These are phyloP conservation scores for Dryas drummondii DNA, from an alignment of 306 rosid species.

Conservation along the genomic window DNA sequence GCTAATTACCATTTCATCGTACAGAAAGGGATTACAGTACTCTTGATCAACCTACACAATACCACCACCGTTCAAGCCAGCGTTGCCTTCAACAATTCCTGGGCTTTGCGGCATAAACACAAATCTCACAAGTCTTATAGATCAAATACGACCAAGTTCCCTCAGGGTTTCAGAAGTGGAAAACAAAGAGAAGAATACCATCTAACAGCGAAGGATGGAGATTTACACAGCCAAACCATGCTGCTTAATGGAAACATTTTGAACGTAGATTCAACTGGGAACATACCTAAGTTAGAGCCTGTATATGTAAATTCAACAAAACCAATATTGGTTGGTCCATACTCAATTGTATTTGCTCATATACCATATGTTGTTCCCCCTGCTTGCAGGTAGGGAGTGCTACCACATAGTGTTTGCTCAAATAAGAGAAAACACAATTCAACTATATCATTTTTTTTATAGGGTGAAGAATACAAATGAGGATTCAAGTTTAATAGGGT, in stretches of 20 bases:
- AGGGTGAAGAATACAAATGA: not conserved
- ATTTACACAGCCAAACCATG: slow-evolving; percentile 75
- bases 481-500: no score
- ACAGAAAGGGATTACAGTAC: slow-evolving; percentile 79
- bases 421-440: slow-evolving; percentile 32
- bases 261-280: slow-evolving; percentile 57
- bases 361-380: slow-evolving; percentile 55
- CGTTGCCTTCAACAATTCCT: slow-evolving; percentile 30
- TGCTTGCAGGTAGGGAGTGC: slow-evolving; percentile 53
- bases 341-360: slow-evolving; percentile 83
- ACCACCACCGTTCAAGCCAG: slow-evolving; percentile 41
- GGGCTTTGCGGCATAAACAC: slow-evolving; percentile 35
- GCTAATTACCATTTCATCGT: slow-evolving; percentile 31
- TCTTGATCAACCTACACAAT: slow-evolving; percentile 66
- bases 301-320: slow-evolving; percentile 47
- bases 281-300: slow-evolving; percentile 70
- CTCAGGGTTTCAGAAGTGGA: slow-evolving; percentile 17
- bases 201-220: slow-evolving; percentile 56
- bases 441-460: not conserved
- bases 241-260: slow-evolving; percentile 73
- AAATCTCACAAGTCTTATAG: slow-evolving; percentile 18
- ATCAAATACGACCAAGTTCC: slow-evolving; percentile 26
- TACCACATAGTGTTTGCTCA: slow-evolving; percentile 26
- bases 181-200: slow-evolving; percentile 74
- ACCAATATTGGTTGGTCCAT: slow-evolving; percentile 66